phyloP scores from a whole-genome alignment of 1,139 yeast genomes.

The Taphrina pruni region DNA sequence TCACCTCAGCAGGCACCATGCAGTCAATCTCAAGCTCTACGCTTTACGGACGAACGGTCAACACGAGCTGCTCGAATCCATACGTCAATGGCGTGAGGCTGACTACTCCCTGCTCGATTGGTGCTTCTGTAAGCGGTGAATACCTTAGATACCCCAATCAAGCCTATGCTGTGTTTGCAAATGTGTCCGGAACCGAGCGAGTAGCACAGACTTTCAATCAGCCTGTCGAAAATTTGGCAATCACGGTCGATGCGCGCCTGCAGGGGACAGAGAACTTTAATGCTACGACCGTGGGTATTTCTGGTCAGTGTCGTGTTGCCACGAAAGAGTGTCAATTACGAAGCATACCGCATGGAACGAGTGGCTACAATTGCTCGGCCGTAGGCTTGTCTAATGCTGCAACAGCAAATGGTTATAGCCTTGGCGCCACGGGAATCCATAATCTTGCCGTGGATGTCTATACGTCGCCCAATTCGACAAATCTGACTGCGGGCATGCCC shows the following conservation, averaged over 20 bases:
- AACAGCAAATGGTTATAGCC: slow-evolving; percentile 1
- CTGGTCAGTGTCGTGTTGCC: slow-evolving; percentile 16
- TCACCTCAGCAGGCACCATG: not conserved
- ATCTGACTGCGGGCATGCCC: slow-evolving; percentile 9
- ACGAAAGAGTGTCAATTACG: not conserved
- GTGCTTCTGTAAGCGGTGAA: not conserved
- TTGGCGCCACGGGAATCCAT: slow-evolving; percentile 2
- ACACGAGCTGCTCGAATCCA: slow-evolving; percentile 9
- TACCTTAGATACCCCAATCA: slow-evolving; percentile 8
- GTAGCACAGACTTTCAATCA: not conserved
- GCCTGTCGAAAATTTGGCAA: slow-evolving; percentile 2
- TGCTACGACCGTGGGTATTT: slow-evolving; percentile 11
- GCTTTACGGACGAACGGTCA: not conserved
- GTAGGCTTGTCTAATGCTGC: not conserved
- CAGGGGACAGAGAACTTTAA: slow-evolving; percentile 9
- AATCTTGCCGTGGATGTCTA: slow-evolving; percentile 1
- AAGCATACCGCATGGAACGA: slow-evolving; percentile 7
- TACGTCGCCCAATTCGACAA: slow-evolving; percentile 5
- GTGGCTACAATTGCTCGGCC: slow-evolving; percentile 10
- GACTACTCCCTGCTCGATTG: not conserved
- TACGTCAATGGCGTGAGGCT: not conserved
- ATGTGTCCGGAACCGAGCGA: slow-evolving; percentile 2
- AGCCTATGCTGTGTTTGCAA: slow-evolving; percentile 6
- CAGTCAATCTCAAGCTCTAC: not conserved
- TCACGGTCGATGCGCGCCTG: slow-evolving; percentile 2